Conservation (phyloP, 2,329 filamentous ascomycete species). For the Trichoderma arundinaceum region DNA sequence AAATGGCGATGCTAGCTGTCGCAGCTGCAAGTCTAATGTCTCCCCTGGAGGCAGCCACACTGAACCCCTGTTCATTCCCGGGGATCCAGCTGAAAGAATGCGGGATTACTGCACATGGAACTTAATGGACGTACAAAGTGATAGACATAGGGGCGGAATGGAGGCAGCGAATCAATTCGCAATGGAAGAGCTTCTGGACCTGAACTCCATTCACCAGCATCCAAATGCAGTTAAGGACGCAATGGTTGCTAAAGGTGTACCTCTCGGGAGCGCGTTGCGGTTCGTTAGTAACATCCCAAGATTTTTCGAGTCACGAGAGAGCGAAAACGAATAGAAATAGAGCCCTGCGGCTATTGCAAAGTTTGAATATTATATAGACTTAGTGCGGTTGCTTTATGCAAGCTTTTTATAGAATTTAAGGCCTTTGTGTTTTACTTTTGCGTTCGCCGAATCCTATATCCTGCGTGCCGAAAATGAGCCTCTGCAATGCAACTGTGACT, state of each 20-base stretch:
- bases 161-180: neutral
- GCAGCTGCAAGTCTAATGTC: neutral
- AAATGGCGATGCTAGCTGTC: neutral
- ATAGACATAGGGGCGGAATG: neutral
- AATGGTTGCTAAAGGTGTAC: neutral
- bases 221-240: neutral
- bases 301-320: neutral
- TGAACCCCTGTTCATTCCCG: neutral
- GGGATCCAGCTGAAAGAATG: conserved; percentile 1
- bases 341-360: neutral
- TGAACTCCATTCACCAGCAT: neutral
- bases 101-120: neutral
- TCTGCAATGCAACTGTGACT: conserved; percentile 14
- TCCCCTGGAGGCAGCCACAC: neutral
- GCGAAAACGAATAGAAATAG: neutral
- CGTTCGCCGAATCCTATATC: neutral
- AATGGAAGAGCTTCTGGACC: neutral
- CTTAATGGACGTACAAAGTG: neutral
- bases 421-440: neutral
- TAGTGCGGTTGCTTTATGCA: neutral
- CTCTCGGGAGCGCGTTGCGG: neutral
- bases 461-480: conserved; percentile 32
- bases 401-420: neutral
- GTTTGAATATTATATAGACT: neutral
- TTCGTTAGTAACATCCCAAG: neutral